Evolutionary conservation across 2,329 filamentous ascomycete species (phyloP).

Genomic region (Arthrobotrys sphaeroides): DNA sequence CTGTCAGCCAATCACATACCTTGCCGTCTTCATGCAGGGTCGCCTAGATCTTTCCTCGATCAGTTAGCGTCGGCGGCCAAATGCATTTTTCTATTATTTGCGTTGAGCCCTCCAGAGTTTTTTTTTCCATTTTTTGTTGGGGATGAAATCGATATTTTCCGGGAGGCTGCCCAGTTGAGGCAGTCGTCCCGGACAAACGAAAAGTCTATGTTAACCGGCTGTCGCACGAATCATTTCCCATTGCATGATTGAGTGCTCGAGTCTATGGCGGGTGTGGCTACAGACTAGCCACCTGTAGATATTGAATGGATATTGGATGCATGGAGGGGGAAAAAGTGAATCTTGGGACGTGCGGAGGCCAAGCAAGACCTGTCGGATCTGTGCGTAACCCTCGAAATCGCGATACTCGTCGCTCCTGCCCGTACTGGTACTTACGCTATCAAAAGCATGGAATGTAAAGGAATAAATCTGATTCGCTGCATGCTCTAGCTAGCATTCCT

Average conservation of each 20-base stretch:
- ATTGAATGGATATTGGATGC: too few relatives aligned
- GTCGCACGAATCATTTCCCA: constrained; percentile 17
- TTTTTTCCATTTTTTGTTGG: constrained; percentile 35
- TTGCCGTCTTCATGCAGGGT: constrained; percentile 46
- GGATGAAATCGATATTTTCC: constrained; percentile 29
- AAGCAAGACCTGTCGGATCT: neutral
- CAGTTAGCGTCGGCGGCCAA: constrained; percentile 33
- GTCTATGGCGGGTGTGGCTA: neutral
- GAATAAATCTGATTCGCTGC: neutral
- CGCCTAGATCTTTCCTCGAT: constrained; percentile 45
- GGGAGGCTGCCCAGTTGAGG: constrained; percentile 14
- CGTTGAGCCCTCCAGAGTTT: constrained; percentile 27
- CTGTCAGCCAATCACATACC: constrained; percentile 23
- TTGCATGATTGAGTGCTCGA: neutral
- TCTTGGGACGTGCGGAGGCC: neutral
- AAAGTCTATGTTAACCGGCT: neutral
- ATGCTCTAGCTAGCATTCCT: neutral
- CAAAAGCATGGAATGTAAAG: constrained; percentile 12
- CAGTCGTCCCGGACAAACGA: constrained; percentile 14
- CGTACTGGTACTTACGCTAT: neutral
- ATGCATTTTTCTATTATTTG: constrained; percentile 18
- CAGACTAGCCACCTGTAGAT: too few relatives aligned
- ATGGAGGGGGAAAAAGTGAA: too few relatives aligned
- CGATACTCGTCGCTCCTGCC: constrained; percentile 1
- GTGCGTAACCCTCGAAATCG: neutral